Evolutionary conservation across 768 basidiomycete species (phyloP), one percentile per base, ranked within the genome.

Genomic region (Boletus vinaceobasis): DNA sequence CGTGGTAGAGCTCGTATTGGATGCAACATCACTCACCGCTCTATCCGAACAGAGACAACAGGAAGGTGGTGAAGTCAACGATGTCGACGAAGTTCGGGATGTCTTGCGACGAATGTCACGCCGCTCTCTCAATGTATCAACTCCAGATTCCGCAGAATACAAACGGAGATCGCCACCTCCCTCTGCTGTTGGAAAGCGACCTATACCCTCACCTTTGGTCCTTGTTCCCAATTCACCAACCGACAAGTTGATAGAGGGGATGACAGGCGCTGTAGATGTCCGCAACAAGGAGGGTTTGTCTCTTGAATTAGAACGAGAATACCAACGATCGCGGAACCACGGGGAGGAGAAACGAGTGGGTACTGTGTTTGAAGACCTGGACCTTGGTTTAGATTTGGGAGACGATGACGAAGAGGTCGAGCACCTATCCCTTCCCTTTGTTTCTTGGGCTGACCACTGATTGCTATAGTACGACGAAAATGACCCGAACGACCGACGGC

Each of bases 401-500:
- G 70, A 76, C n/a, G 74, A 76, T 27, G 77, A 76, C 11, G 72
- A 76, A 50, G 75, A 77, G 44, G 73, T 73, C 68, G 68, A 72
- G 68, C 70, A 39, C 38, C 43, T 37, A 52, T 53, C 37, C 47
- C 37, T 15, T 52, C 29, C 13, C 46, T 47, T 43, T 23, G 31
- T 21, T 40, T 48, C 50, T 23, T 42, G 14, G 48, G 39, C 61
- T 70, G 55, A 64, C 60, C 56, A 43, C 45, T 38, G 50, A 32
- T 48, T 27, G 21, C 45, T 33, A 7, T 60, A 89, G 86, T 85
- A 79, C 60, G 86, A 88, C 55, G 80, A 83, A 43, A 74, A 82
- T 60, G 89, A 90, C 62, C 85, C 86, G 42, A 77, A 89, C 63
- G 89, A 90, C 70, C 79, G 81, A 55, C 79, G 88, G 39, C 81